Evolutionary conservation across 441 rosid species (phyloP), one percentile per base, ranked within the genome.

Genomic region (Capsella rubella): DNA sequence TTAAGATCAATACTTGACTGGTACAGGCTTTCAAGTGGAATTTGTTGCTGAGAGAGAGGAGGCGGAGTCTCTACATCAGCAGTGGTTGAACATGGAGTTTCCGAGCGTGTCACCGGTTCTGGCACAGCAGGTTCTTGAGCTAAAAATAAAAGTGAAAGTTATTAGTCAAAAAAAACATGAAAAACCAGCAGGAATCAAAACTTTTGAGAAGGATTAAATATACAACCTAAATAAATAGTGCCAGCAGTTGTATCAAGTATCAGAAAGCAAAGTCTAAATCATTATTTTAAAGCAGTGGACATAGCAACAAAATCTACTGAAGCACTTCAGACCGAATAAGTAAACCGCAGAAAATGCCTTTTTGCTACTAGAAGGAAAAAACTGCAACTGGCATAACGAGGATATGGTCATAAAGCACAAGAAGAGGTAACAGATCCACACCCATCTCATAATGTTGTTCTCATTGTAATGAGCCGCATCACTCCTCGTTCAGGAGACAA

Each of bases 21-120:
- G 81, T 69, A 71, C 72, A 74, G 67, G 69, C 71, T 78, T 82
- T 85, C 89, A 67, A 72, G 76, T 55, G 77, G 64, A 72, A 40
- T 79, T 67, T 79, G 87, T 74, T 66, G 87, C 78, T 37, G 78
- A 27, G 87, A 62, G 52, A 74, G 53, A 76, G 71, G 80, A 69
- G 66, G 80, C 57, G 53, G 85, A 77, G 42, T 66, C 66, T 80
- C 88, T 76, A 69, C 78, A 35, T 85, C 69, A 27, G 52, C 69
- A 67, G 72, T 71, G 71, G 86, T 79, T 45, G 89, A 78, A 73
- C 60, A 68, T 49, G 85, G 81, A 56, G 82, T 35, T 67, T 78
- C 86, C 40, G 72, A 71, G 73, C 79, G 56, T 16, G 75, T 69
- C 49, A 79, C 74, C 60, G 88, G 64, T 69, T 81, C 81, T 42